A percentile compares a stretch with the other conserved stretches of the same genome.
These are phyloP conservation scores for Debaryomyces maramus DNA, from an alignment of 805 yeast species.

Conservation along the genomic window DNA sequence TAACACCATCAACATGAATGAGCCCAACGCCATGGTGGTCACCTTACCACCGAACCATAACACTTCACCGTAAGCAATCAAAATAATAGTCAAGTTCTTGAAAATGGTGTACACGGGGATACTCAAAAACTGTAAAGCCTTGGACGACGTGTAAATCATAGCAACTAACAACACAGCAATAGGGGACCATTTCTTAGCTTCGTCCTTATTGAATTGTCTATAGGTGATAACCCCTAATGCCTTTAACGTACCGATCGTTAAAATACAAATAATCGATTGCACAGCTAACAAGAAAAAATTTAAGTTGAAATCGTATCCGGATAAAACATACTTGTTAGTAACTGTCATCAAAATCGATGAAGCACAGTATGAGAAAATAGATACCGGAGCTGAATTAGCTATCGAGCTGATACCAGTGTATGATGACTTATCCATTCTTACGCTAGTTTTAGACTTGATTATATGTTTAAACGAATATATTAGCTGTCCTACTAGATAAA, in stretches of 20 bases:
- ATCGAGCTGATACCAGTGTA: conserved; percentile 26
- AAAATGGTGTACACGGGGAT: conserved; percentile 97
- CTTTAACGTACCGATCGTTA: conserved; percentile 72
- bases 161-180: conserved; percentile 83
- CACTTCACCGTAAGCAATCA: conserved; percentile 98
- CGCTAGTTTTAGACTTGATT: conserved; percentile 9
- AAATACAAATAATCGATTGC: conserved; percentile 82
- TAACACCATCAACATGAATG: conserved; percentile 88
- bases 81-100: conserved; percentile 93
- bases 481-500: conserved; percentile 37
- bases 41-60: conserved; percentile 94
- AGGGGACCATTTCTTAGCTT: conserved; percentile 95
- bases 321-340: conserved; percentile 91
- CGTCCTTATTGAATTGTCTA: conserved; percentile 80
- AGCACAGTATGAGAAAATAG: conserved; percentile 81
- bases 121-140: conserved; percentile 86
- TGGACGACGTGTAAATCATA: conserved; percentile 95
- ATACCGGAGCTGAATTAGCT: conserved; percentile 61
- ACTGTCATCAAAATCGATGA: conserved; percentile 97
- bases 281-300: conserved; percentile 87
- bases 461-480: conserved; percentile 31
- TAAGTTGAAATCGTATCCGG: conserved; percentile 69
- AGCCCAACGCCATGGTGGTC: conserved; percentile 83
- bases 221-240: conserved; percentile 74
- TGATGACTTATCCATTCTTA: conserved; percentile 34